Conservation (phyloP, 306 rosid species). For the Pachyrhizus erosus region DNA sequence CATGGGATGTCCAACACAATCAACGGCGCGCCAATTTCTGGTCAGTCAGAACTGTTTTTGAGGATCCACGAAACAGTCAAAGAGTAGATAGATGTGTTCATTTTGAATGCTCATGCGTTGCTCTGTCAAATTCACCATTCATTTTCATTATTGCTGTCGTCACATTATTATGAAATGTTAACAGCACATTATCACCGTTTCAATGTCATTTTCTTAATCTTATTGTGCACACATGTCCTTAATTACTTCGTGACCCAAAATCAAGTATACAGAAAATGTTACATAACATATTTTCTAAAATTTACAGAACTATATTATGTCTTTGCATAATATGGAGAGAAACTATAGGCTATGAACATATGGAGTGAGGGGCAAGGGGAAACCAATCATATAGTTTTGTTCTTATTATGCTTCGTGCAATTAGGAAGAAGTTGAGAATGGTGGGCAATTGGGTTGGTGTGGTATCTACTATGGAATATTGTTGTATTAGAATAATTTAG, state of each 20-base stretch:
- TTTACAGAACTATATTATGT: background rate
- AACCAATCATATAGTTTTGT: background rate
- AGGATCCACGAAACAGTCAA: slow-evolving; percentile 12
- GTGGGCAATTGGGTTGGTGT: slow-evolving; percentile 36
- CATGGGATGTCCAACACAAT: background rate
- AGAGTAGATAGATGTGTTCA: background rate
- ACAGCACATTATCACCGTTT: slow-evolving; percentile 18
- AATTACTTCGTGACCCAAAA: background rate
- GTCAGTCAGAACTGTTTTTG: slow-evolving; percentile 6
- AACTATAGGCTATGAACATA: background rate
- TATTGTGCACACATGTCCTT: slow-evolving; percentile 16
- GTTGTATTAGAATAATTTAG: background rate
- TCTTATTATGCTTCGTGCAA: background rate
- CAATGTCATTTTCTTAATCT: slow-evolving; percentile 35
- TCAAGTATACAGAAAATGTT: background rate
- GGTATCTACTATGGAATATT: background rate
- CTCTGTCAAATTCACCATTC: slow-evolving; percentile 5
- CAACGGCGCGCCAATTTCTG: slow-evolving; percentile 16
- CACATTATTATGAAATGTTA: slow-evolving; percentile 12
- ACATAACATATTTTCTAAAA: background rate
- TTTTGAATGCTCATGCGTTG: slow-evolving; percentile 2
- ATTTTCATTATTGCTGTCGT: background rate
- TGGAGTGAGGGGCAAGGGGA: background rate
- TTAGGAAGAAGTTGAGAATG: slow-evolving; percentile 3
- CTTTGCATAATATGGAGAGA: background rate